These are phyloP conservation scores for Gryganskiella cystojenkinii DNA, from an alignment of 192 early-diverging fungal species.

Conservation along the genomic window DNA sequence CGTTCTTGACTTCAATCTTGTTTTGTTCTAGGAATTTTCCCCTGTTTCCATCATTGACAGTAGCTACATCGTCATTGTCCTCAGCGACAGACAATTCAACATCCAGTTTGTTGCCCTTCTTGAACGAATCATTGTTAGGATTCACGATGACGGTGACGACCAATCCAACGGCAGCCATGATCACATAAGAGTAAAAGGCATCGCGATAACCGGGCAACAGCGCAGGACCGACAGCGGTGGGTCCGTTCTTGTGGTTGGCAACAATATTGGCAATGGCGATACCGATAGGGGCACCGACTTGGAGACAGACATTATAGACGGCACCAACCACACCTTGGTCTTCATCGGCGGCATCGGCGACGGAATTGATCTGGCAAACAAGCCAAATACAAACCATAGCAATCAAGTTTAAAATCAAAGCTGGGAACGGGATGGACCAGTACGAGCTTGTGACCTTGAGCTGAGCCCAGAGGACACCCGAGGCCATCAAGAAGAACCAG, in stretches of 20 bases:
- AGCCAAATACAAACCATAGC: constrained; percentile 2
- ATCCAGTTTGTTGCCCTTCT: too few species aligned
- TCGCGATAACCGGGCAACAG: constrained; percentile 9
- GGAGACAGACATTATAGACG: constrained; percentile 8
- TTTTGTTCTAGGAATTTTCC: too few species aligned
- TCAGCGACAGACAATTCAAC: too few species aligned
- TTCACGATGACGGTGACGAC: neutral
- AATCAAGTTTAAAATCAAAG: neutral
- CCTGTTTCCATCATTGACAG: too few species aligned
- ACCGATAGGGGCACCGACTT: constrained; percentile 18
- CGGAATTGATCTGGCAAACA: neutral
- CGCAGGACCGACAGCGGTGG: neutral
- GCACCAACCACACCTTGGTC: constrained; percentile 6
- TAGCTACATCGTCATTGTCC: too few species aligned
- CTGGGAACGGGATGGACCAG: constrained; percentile 1
- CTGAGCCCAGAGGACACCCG: neutral
- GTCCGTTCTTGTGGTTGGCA: constrained; percentile 8
- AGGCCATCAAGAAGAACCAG: neutral
- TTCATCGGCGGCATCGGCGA: neutral
- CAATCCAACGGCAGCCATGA: neutral
- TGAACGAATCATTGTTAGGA: neutral
- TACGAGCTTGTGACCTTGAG: neutral
- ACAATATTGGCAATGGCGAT: constrained; percentile 12
- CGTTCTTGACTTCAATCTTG: too few species aligned
- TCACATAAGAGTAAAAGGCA: constrained; percentile 1